Percentiles rank a stretch among this genome's conserved stretches.
These are phyloP conservation scores for Chlorella sp. DNA, from an alignment of 139 green algal species.

Conservation along the genomic window DNA sequence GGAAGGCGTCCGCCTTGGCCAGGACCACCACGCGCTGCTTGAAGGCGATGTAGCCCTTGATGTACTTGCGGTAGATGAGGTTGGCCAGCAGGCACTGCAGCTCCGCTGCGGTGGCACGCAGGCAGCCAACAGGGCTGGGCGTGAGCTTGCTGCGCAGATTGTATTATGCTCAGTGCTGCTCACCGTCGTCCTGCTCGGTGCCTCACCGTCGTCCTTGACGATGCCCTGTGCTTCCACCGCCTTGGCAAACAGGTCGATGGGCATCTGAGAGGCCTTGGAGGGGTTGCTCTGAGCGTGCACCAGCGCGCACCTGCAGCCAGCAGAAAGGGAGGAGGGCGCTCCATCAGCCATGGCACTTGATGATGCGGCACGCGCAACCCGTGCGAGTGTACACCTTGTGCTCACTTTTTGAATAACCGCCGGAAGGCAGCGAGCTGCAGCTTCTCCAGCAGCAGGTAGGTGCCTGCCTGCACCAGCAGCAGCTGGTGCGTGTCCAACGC, in stretches of 20 bases:
- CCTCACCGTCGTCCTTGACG: conserved; percentile 61
- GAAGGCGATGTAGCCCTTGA: conserved; percentile 19
- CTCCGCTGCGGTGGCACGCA: conserved; percentile 30
- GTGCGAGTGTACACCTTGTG: no score
- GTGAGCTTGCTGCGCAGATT: no score
- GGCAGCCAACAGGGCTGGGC: no score
- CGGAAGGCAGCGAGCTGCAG: conserved; percentile 29
- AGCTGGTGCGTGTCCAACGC: conserved; percentile 9
- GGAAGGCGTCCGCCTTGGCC: conserved; percentile 41
- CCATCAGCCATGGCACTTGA: no score
- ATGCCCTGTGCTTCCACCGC: conserved; percentile 38
- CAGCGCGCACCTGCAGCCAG: conserved; percentile 14
- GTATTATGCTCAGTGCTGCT: no score
- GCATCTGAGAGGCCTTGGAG: conserved; percentile 31
- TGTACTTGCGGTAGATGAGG: conserved; percentile 74
- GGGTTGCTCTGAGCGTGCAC: conserved; percentile 20
- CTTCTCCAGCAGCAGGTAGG: conserved; percentile 43
- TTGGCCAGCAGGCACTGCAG: conserved; percentile 83
- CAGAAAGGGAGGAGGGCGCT: no score
- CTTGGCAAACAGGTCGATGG: conserved; percentile 18
- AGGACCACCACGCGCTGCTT: conserved; percentile 61
- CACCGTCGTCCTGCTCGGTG: no score
- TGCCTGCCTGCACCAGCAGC: conserved; percentile 21
- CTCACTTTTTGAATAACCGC: conserved; percentile 29
- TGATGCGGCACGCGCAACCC: no score